phyloP scores from a whole-genome alignment of 2,329 filamentous ascomycete species.

The Claviceps lovelessii region DNA sequence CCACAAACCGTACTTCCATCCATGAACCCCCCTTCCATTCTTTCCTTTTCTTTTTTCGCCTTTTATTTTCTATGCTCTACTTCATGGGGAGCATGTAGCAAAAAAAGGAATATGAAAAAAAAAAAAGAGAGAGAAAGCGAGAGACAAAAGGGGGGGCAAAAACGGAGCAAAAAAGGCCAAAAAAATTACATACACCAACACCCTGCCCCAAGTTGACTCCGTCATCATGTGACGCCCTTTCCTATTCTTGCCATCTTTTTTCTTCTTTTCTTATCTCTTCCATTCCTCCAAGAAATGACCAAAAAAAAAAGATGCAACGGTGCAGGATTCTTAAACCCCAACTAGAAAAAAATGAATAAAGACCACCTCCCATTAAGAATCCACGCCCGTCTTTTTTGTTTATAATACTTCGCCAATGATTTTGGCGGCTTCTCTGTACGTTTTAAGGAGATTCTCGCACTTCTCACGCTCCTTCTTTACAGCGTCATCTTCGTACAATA shows the following conservation, averaged over 20 bases:
- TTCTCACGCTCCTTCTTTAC: constrained; percentile 98
- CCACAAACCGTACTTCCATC: too few species aligned
- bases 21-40: too few species aligned
- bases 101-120: too few species aligned
- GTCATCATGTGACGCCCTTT: too few species aligned
- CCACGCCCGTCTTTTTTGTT: constrained; percentile 4
- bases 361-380: background rate
- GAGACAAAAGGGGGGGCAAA: background rate
- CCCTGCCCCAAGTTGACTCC: too few species aligned
- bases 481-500: constrained; percentile 91
- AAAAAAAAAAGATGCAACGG: too few species aligned
- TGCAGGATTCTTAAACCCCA: background rate
- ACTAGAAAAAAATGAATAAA: background rate
- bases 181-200: too few species aligned
- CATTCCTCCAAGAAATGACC: too few species aligned
- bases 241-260: too few species aligned
- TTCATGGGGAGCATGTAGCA: background rate
- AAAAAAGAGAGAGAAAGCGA: background rate
- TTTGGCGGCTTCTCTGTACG: constrained; percentile 94
- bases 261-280: too few species aligned
- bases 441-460: constrained; percentile 88
- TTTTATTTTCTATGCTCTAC: background rate
- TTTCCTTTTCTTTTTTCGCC: background rate
- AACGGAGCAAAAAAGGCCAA: too few species aligned
- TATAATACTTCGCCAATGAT: constrained; percentile 94